These are phyloP conservation scores for Thielaviopsis euricoi DNA, from an alignment of 2,329 filamentous ascomycete species.

Conservation along the genomic window DNA sequence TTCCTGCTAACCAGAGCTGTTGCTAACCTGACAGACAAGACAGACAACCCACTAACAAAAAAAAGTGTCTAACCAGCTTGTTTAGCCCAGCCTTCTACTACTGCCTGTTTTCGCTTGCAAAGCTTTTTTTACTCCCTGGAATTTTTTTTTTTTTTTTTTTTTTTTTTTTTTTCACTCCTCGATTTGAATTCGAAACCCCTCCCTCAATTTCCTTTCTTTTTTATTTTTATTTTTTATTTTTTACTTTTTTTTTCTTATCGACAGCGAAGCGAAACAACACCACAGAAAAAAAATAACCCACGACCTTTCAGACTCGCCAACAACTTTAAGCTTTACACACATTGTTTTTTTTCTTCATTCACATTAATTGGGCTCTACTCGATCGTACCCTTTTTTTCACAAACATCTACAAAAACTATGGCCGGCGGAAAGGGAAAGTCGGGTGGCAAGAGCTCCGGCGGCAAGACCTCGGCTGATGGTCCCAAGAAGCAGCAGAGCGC, in stretches of 20 bases:
- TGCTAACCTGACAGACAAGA: background rate
- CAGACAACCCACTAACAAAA: background rate
- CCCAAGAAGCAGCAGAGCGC: constrained; percentile 87
- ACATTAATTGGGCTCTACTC: too few species aligned
- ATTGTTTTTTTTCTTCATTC: background rate
- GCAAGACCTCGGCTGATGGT: constrained; percentile 51
- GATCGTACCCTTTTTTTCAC: constrained; percentile 5
- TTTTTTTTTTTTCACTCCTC: background rate
- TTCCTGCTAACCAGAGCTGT: background rate
- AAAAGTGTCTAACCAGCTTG: background rate
- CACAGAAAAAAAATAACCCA: background rate
- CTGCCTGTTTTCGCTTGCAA: background rate
- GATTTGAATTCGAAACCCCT: constrained; percentile 5
- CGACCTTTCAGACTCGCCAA: background rate
- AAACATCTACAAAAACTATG: constrained; percentile 26
- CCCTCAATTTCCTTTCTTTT: background rate
- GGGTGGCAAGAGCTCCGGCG: constrained; percentile 74
- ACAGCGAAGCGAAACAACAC: constrained; percentile 4
- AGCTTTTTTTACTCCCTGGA: background rate
- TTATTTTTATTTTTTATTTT: background rate
- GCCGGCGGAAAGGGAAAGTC: constrained; percentile 88
- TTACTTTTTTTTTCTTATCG: background rate
- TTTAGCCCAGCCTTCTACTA: constrained; percentile 1
- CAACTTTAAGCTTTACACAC: background rate
- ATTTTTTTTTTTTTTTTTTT: constrained; percentile 2